Conservation (phyloP, 805 yeast species). For the Clavispora fructus region DNA sequence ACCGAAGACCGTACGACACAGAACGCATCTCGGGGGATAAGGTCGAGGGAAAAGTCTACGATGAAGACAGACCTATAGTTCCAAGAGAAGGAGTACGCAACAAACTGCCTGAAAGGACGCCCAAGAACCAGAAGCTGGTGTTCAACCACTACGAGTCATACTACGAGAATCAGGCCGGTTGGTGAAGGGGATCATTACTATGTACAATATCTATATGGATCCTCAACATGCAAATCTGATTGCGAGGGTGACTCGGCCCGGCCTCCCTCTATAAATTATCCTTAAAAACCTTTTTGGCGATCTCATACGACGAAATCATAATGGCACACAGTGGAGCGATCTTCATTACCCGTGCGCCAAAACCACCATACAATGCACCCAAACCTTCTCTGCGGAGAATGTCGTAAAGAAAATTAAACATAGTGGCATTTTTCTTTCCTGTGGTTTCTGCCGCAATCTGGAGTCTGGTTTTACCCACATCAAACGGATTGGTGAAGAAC, state of each 20-base stretch:
- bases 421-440: conserved; percentile 36
- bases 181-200: conserved; percentile 1
- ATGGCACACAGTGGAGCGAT: conserved; percentile 98
- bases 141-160: background rate
- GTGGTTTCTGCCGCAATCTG: conserved; percentile 50
- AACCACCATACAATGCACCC: conserved; percentile 81
- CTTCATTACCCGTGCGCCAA: conserved; percentile 79
- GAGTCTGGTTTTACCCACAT: conserved; percentile 91
- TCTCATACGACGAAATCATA: conserved; percentile 93
- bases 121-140: background rate
- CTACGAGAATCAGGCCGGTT: conserved; percentile 9
- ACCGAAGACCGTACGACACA: background rate
- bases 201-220: conserved; percentile 1
- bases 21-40: background rate
- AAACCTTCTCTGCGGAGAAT: conserved; percentile 73
- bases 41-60: background rate
- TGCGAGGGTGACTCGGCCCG: background rate
- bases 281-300: conserved; percentile 59
- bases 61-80: background rate
- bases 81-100: background rate
- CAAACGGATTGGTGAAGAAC: conserved; percentile 86
- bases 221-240: conserved; percentile 1
- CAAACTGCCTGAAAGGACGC: background rate
- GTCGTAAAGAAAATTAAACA: conserved; percentile 60
- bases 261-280: conserved; percentile 4